These are phyloP conservation scores for Dictyostelium firmibasis DNA, from an alignment of 78 protist genomes.

Conservation along the genomic window DNA sequence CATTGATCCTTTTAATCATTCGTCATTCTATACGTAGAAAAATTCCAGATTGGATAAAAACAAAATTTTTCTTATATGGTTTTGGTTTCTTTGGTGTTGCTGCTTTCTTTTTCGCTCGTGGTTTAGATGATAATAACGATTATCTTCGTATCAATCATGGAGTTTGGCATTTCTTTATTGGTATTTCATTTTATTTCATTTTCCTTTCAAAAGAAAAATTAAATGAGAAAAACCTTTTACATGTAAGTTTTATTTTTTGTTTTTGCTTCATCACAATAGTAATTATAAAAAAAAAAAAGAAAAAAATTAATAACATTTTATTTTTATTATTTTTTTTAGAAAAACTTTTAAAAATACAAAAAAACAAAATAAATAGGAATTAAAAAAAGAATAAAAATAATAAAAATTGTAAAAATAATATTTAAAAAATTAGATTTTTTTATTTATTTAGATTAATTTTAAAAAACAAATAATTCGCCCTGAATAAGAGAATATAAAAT, in stretches of 20 bases:
- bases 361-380: neutral
- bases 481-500: too few relatives aligned
- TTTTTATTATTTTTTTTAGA: neutral
- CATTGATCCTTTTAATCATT: neutral
- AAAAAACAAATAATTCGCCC: too few relatives aligned
- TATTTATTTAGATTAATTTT: too few relatives aligned
- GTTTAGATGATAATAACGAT: constrained; percentile 74
- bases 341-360: neutral
- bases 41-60: constrained; percentile 59
- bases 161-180: constrained; percentile 70
- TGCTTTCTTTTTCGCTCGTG: constrained; percentile 71
- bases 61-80: constrained; percentile 31
- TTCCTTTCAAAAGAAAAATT: constrained; percentile 52
- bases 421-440: neutral
- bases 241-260: neutral
- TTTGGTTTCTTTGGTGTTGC: constrained; percentile 27
- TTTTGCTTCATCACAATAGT: too few relatives aligned
- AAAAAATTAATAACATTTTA: neutral
- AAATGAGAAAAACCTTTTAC: constrained; percentile 14
- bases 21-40: neutral
- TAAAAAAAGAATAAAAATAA: neutral
- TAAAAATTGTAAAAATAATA: neutral
- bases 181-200: constrained; percentile 48
- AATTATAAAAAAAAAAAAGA: neutral
- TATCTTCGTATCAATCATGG: constrained; percentile 77